A percentile compares a stretch with the other conserved stretches of the same genome.
Evolutionary conservation across 495 filamentous ascomycete genomes (phyloP).

Genomic region (Hyaloscypha hepaticicola): DNA sequence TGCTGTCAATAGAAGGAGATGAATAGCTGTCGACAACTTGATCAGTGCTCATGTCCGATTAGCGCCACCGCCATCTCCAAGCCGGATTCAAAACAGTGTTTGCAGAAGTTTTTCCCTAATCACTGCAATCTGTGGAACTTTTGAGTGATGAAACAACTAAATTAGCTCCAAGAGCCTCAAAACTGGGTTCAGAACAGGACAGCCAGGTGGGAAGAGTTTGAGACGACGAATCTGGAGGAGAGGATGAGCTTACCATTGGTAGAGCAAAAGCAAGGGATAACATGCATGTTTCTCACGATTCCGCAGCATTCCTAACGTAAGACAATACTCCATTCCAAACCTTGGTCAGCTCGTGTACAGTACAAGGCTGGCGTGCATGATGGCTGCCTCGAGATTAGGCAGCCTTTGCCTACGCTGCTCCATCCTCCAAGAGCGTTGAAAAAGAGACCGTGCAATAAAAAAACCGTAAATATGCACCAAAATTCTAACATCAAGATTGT

Average conservation of each 20-base stretch:
- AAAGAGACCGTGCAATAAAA: slow-evolving; percentile 16
- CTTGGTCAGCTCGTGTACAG: slow-evolving; percentile 11
- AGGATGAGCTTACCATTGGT: slow-evolving; percentile 3
- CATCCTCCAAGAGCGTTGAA: background rate
- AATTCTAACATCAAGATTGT: background rate
- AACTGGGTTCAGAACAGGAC: slow-evolving; percentile 1
- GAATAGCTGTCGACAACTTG: background rate
- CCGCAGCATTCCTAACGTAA: slow-evolving; percentile 4
- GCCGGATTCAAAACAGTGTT: slow-evolving; percentile 12
- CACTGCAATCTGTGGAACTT: slow-evolving; percentile 9
- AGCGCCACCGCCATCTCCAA: slow-evolving; percentile 8
- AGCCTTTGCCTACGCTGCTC: background rate
- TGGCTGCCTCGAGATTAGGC: slow-evolving; percentile 9
- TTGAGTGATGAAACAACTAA: slow-evolving; percentile 2
- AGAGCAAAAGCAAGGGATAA: slow-evolving; percentile 1
- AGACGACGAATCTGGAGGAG: background rate
- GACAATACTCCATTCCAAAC: background rate
- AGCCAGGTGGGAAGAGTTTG: slow-evolving; percentile 12
- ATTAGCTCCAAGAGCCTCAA: slow-evolving; percentile 11
- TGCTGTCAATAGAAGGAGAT: background rate
- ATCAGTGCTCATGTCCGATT: background rate
- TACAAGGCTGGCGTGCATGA: slow-evolving; percentile 4
- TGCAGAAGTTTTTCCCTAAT: background rate
- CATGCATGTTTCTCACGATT: slow-evolving; percentile 2
- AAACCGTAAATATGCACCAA: background rate